phyloP scores from a whole-genome alignment of 805 yeast species.

The Cyberlindnera nakhonratchasimensis region DNA sequence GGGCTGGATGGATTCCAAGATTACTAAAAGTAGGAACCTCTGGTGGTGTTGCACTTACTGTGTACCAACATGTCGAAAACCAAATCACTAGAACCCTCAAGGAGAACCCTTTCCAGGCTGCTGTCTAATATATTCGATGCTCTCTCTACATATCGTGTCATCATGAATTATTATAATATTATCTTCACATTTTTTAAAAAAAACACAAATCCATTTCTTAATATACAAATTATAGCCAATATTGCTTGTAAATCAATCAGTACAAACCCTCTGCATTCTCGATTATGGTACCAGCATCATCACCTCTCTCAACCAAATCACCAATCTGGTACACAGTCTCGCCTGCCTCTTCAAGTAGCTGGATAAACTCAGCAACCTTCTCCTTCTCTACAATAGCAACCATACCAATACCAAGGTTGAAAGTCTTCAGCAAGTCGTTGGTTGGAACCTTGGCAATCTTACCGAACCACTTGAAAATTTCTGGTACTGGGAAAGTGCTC shows the following conservation, averaged over 20 bases:
- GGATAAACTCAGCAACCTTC: slow-evolving; percentile 55
- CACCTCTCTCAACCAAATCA: slow-evolving; percentile 45
- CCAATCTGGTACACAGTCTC: slow-evolving; percentile 78
- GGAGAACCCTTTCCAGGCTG: slow-evolving; percentile 37
- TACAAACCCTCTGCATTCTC: slow-evolving; percentile 29
- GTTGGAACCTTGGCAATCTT: slow-evolving; percentile 86
- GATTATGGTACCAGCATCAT: slow-evolving; percentile 51
- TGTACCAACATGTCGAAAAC: slow-evolving; percentile 56
- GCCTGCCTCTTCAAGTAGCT: slow-evolving; percentile 56
- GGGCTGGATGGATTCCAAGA: slow-evolving; percentile 65
- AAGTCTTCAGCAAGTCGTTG: slow-evolving; percentile 80
- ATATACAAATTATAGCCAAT: background rate
- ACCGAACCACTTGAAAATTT: slow-evolving; percentile 92
- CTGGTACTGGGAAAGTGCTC: slow-evolving; percentile 77
- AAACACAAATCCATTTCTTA: slow-evolving; percentile 1
- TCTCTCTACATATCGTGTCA: background rate
- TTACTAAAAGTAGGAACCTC: slow-evolving; percentile 65
- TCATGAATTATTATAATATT: background rate
- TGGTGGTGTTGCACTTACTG: slow-evolving; percentile 65
- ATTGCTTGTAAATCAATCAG: background rate
- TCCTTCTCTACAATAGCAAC: slow-evolving; percentile 73
- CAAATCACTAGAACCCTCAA: slow-evolving; percentile 36
- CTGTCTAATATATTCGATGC: slow-evolving; percentile 10
- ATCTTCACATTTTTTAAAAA: background rate
- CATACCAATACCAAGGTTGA: slow-evolving; percentile 97